A percentile compares a stretch with the other conserved stretches of the same genome.
Conservation (phyloP, 345 rosid species). For the Melaleuca quinquenervia region DNA sequence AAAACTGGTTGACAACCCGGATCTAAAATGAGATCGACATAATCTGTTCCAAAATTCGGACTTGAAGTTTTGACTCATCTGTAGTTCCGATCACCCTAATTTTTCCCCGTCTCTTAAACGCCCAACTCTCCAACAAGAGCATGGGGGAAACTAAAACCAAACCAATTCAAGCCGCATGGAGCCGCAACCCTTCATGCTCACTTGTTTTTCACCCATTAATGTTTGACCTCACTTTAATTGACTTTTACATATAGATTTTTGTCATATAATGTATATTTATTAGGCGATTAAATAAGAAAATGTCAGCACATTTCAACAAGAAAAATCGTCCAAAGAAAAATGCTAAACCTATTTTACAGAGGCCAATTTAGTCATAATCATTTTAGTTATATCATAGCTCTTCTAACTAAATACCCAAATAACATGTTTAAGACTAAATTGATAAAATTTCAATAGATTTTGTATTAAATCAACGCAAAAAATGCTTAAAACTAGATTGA, state of each 20-base stretch:
- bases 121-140: neutral
- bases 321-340: too few species aligned
- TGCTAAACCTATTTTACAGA: too few species aligned
- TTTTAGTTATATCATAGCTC: too few species aligned
- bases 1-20: fast-evolving
- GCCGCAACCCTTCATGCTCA: neutral
- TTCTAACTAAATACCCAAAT: too few species aligned
- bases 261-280: neutral
- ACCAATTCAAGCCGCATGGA: neutral
- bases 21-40: fast-evolving
- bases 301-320: neutral
- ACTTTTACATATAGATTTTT: neutral
- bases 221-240: neutral
- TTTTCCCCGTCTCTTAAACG: neutral
- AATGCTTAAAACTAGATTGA: too few species aligned
- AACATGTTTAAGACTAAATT: too few species aligned
- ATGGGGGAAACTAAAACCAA: neutral
- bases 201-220: neutral
- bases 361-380: too few species aligned
- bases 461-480: too few species aligned
- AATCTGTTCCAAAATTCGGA: fast-evolving
- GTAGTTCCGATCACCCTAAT: fast-evolving
- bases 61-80: neutral
- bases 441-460: too few species aligned
- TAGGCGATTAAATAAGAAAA: neutral